Evolutionary conservation across 495 filamentous ascomycete species (phyloP).

Genomic region (Annulohypoxylon nitens): DNA sequence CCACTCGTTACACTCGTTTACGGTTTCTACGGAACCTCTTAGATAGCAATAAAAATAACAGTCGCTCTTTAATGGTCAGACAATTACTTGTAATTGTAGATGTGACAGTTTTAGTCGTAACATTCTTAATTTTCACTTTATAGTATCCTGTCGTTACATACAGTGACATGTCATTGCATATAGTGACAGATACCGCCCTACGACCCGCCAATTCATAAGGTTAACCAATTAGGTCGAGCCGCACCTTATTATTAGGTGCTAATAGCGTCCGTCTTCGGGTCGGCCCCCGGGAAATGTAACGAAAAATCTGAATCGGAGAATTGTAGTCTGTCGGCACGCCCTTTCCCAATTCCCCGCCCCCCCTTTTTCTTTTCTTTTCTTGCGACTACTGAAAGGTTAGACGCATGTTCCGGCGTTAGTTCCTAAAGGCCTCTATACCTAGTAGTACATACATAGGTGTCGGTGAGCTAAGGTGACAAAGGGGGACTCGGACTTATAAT

Average conservation of each 20-base stretch:
- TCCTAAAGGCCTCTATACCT: neutral
- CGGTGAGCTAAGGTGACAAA: slow-evolving; percentile 11
- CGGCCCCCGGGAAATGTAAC: slow-evolving; percentile 23
- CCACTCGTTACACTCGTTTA: slow-evolving; percentile 46
- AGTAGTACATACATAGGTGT: neutral
- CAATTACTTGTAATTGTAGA: neutral
- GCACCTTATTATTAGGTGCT: slow-evolving; percentile 2
- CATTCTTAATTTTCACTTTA: no score
- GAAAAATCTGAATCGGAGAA: slow-evolving; percentile 22
- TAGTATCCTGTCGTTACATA: no score
- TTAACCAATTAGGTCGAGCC: neutral
- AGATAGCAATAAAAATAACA: slow-evolving; percentile 40
- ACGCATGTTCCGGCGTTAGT: neutral
- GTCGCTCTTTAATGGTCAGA: slow-evolving; percentile 40
- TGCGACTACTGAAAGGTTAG: neutral
- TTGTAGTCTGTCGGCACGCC: slow-evolving; percentile 12
- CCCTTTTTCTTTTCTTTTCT: slow-evolving; percentile 5
- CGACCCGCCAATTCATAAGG: slow-evolving; percentile 1
- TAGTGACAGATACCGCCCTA: slow-evolving; percentile 1
- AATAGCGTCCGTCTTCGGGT: slow-evolving; percentile 8
- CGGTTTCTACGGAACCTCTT: slow-evolving; percentile 18
- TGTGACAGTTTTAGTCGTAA: no score
- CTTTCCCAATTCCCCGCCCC: slow-evolving; percentile 5
- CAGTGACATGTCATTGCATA: neutral
- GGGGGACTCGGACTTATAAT: neutral